These are phyloP conservation scores for Bipolaris oryzae DNA, from an alignment of 2,329 filamentous ascomycete species.

Conservation along the genomic window DNA sequence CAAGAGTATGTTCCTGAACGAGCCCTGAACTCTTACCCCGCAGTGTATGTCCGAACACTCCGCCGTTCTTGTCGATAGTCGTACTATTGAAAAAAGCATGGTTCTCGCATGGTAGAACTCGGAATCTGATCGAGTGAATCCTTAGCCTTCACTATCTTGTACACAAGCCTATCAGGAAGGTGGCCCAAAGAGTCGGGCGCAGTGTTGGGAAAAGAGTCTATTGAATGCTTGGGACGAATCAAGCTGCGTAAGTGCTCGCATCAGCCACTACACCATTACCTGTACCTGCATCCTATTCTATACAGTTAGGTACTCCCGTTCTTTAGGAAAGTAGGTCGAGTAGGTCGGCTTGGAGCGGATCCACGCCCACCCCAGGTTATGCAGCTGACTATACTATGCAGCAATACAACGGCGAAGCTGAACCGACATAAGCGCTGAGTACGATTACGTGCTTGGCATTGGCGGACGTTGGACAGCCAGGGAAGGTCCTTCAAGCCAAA, in stretches of 20 bases:
- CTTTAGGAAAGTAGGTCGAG: neutral
- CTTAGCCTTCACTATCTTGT: neutral
- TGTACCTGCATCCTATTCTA: conserved; percentile 6
- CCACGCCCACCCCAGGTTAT: neutral
- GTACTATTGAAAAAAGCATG: neutral
- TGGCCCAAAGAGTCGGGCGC: neutral
- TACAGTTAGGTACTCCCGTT: neutral
- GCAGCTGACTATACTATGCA: conserved; percentile 8
- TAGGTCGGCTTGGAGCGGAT: conserved; percentile 5
- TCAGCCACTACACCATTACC: neutral
- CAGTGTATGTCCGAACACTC: neutral
- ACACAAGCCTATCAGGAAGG: conserved; percentile 7
- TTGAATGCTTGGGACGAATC: neutral
- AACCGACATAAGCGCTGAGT: conserved; percentile 12
- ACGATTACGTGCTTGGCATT: conserved; percentile 13
- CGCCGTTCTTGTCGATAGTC: neutral
- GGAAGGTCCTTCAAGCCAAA: conserved; percentile 12
- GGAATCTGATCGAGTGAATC: neutral
- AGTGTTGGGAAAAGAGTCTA: neutral
- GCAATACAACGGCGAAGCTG: conserved; percentile 4
- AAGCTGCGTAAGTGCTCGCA: neutral
- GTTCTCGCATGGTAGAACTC: neutral
- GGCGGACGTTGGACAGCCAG: conserved; percentile 9
- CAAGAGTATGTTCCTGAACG: neutral
- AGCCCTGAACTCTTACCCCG: neutral